Evolutionary conservation across 139 green algal genomes (phyloP).

Genomic region (Closterium sp.): DNA sequence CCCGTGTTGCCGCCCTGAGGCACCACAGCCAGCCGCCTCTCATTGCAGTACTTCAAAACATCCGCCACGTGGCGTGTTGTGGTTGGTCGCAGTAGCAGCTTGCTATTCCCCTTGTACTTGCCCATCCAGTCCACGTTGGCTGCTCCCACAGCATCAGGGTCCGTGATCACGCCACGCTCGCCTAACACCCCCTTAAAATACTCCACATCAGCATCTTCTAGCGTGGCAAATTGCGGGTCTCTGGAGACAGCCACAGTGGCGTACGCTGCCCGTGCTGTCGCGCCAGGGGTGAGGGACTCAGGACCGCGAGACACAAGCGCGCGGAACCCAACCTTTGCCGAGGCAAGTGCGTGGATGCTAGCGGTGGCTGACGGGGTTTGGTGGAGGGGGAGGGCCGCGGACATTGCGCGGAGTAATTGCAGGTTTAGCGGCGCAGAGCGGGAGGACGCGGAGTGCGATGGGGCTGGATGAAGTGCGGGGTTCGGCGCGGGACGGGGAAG

Average conservation of each 20-base stretch:
- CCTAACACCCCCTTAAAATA: conserved; percentile 68
- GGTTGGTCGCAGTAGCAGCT: not conserved
- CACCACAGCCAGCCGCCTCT: conserved; percentile 75
- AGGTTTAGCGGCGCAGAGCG: not conserved
- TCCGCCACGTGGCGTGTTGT: not conserved
- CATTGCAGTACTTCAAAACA: conserved; percentile 60
- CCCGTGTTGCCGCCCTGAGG: conserved; percentile 96
- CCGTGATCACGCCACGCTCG: conserved; percentile 62
- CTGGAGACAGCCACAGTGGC: conserved; percentile 1
- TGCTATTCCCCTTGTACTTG: conserved; percentile 73
- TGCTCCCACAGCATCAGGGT: conserved; percentile 60
- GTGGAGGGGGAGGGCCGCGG: not conserved
- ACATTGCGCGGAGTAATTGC: not conserved
- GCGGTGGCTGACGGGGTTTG: not conserved
- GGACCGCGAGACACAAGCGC: not conserved
- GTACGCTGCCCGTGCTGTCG: not conserved
- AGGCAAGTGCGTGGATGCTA: not conserved
- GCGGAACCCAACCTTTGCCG: not conserved
- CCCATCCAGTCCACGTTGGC: conserved; percentile 89
- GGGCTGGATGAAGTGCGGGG: not conserved
- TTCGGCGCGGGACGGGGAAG: not conserved
- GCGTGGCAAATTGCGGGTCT: conserved; percentile 46
- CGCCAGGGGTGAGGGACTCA: not conserved
- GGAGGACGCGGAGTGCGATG: not conserved
- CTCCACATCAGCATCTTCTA: conserved; percentile 57